Evolutionary conservation across 768 basidiomycete species (phyloP), one percentile per base, ranked within the genome.

Genomic region (Cyclocybe aegerita): DNA sequence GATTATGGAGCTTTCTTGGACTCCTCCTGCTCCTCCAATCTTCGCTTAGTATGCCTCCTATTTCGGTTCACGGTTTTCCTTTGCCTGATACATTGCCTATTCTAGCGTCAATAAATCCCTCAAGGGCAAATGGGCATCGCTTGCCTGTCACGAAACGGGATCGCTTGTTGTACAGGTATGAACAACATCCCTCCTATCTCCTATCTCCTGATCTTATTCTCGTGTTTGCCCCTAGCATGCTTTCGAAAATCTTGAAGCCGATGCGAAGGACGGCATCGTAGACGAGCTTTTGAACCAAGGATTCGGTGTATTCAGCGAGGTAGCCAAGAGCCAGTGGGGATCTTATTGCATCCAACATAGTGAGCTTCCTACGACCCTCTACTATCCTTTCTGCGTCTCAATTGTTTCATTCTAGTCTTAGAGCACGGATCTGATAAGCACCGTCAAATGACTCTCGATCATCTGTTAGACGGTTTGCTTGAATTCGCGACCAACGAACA

Each of bases 1-100:
- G 86, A 90, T 93, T 59, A 93, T 93, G 91, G 91, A 93, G 65
- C 69, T 93, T 32, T 86, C 84, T 4, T 93, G 91, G 91, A 88
- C 88, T 1, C 77, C 87, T 15, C 90, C 90, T 35, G 89, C 89
- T 0, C 91, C 91, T 17, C 91, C 91, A 2, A 93, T 93, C 62
- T 93, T 93, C 62, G 81, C 86, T 2, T 90, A 84, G 90, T 91
- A 65, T 60, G 86, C 73, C 15, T 50, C 46, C 6, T 17, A 16
- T 2, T 43, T 38, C 29, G 14, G 39, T 54, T 12, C 43, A 14
- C 36, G 31, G 2, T 9, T 4, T 16, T 16, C 36, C 15, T 2
- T 37, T 16, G n/a, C 33, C 8, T 38, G 10, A 39, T 30, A 29
- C 12, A 16, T 10, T 52, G 45, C 46, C 30, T 12, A 49, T 5